These are phyloP conservation scores for Ormosia semicastrata DNA, from an alignment of 306 rosid genomes.

Conservation along the genomic window DNA sequence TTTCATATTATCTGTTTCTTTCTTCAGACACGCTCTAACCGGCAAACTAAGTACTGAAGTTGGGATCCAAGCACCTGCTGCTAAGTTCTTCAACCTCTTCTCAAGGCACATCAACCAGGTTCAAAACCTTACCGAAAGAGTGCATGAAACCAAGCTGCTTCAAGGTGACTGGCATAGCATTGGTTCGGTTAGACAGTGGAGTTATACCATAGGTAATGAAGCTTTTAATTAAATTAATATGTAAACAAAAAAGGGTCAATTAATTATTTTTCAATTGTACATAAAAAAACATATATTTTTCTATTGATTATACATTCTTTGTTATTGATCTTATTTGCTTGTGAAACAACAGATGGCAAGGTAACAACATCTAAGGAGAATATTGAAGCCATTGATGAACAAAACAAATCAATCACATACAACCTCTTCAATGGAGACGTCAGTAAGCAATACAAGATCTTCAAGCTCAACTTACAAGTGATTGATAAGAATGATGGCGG, in stretches of 20 bases:
- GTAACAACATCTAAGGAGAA: neutral
- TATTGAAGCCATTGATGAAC: neutral
- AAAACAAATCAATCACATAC: neutral
- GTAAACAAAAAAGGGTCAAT: too few relatives aligned
- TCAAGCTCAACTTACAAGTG: neutral
- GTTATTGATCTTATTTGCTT: too few relatives aligned
- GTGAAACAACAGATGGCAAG: neutral
- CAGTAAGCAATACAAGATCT: neutral
- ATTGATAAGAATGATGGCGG: neutral
- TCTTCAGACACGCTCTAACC: neutral
- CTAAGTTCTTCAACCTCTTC: constrained; percentile 10
- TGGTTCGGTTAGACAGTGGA: constrained; percentile 37
- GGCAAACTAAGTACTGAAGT: neutral
- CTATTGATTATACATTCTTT: too few relatives aligned
- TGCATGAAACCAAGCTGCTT: constrained; percentile 19
- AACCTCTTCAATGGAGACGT: neutral
- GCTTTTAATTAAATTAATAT: too few relatives aligned
- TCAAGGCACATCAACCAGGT: neutral
- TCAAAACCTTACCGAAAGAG: neutral
- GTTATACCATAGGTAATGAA: constrained; percentile 8
- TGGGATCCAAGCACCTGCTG: constrained; percentile 18
- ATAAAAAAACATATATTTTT: too few relatives aligned
- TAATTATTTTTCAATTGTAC: too few relatives aligned
- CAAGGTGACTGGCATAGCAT: constrained; percentile 44
- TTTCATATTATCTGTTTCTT: neutral